Percentiles rank a stretch among this genome's conserved stretches.
Evolutionary conservation across 805 yeast genomes (phyloP).

Genomic region (Lachancea quebecensis): DNA sequence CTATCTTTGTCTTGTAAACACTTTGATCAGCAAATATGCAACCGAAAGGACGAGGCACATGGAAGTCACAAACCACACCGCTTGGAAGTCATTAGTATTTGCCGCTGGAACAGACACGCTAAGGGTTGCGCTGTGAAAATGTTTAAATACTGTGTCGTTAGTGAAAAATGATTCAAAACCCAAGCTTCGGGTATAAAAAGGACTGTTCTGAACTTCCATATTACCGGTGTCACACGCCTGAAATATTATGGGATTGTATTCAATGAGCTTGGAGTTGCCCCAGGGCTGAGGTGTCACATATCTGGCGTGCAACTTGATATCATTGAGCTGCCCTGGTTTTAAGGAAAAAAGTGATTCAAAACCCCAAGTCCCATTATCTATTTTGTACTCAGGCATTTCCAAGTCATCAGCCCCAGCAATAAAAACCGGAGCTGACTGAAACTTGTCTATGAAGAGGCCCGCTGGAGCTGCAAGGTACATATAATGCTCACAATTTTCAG

Average conservation of each 20-base stretch:
- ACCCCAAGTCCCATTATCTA: conserved; percentile 35
- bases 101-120: conserved; percentile 39
- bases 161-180: conserved; percentile 45
- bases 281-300: conserved; percentile 37
- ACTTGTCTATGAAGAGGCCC: conserved; percentile 46
- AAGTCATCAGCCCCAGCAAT: conserved; percentile 52
- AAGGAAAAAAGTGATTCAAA: conserved; percentile 39
- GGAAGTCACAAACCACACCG: conserved; percentile 34
- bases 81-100: conserved; percentile 24
- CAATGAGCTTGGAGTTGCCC: conserved; percentile 13
- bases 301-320: conserved; percentile 45
- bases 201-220: conserved; percentile 26
- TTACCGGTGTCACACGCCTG: conserved; percentile 42
- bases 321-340: conserved; percentile 19
- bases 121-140: conserved; percentile 21
- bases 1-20: conserved; percentile 7
- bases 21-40: conserved; percentile 27
- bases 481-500: conserved; percentile 37
- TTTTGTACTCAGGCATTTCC: conserved; percentile 47
- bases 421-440: conserved; percentile 41
- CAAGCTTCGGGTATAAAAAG: conserved; percentile 34
- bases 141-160: conserved; percentile 38
- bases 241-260: conserved; percentile 39
- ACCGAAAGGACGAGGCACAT: conserved; percentile 32
- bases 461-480: conserved; percentile 39